phyloP scores from a whole-genome alignment of 2,329 filamentous ascomycete species.

The Ophiostoma populinum region DNA sequence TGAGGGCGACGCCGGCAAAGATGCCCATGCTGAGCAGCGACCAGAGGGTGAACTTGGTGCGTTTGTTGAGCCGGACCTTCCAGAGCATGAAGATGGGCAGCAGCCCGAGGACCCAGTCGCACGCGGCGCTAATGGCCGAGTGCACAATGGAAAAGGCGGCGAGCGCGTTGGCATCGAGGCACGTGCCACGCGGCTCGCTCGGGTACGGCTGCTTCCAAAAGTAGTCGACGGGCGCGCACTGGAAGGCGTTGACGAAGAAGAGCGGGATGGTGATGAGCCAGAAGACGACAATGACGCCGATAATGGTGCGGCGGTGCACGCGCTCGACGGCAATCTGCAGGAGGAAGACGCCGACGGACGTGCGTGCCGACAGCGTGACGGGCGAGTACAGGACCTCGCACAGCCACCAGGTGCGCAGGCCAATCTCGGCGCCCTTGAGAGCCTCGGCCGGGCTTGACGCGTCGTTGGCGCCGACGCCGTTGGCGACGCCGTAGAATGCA shows the following conservation, averaged over 20 bases:
- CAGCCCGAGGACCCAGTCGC: constrained; percentile 30
- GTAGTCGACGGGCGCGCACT: constrained; percentile 29
- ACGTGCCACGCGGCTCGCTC: constrained; percentile 19
- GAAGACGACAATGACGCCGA: constrained; percentile 19
- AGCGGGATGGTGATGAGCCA: constrained; percentile 11
- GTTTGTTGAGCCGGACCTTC: constrained; percentile 28
- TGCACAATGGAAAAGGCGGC: constrained; percentile 27
- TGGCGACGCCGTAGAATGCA: constrained; percentile 18
- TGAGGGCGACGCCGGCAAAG: constrained; percentile 23
- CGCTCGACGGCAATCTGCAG: constrained; percentile 21
- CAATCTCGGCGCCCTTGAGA: constrained; percentile 13
- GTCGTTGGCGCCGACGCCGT: constrained; percentile 16
- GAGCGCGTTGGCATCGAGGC: constrained; percentile 23
- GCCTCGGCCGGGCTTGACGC: constrained; percentile 9
- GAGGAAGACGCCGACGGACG: constrained; percentile 24
- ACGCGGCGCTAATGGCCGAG: constrained; percentile 29
- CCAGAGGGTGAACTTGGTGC: constrained; percentile 28
- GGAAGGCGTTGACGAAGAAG: constrained; percentile 19
- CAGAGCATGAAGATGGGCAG: constrained; percentile 34
- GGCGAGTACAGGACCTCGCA: constrained; percentile 24
- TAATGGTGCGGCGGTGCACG: constrained; percentile 20
- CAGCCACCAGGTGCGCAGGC: constrained; percentile 21
- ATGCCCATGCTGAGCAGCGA: constrained; percentile 31
- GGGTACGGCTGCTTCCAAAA: constrained; percentile 27
- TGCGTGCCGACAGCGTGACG: constrained; percentile 22